Evolutionary conservation across 1,284 basidiomycete genomes (phyloP), one percentile per base, ranked within the genome.

Genomic region (Chiua sp.): DNA sequence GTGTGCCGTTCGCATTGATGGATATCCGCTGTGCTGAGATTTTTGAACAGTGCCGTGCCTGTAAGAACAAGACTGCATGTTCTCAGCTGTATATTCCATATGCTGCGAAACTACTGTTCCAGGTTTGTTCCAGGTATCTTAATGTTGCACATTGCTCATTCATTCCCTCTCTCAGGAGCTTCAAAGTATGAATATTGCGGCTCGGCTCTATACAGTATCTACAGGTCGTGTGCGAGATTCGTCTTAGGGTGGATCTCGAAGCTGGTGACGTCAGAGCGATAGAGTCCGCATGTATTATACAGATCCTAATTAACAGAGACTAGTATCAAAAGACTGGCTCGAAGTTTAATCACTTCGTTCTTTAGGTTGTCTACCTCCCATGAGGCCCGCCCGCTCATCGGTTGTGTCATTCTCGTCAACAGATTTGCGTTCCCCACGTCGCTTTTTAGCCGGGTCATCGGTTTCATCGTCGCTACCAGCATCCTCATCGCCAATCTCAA

Each of bases 31-130:
- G 26, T 48, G 30, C 54, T 56, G 46, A 57, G 15, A 32, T 51
- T 50, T 63, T 47, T 30, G n/a, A 37, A 51, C 54, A 87, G 82
- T 95, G 93, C 71, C 88, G 93, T 60, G 90, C 95, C 47, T 98
- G 96, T 78, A 92, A 95, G 72, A 98, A 98, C 81, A 96, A 96
- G 80, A 97, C 95, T 39, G 92, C 92, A 51, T 91, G 92, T 71
- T 96, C 93, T 58, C 94, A 96, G 68, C 76, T 96, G 23, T 94
- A 93, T 71, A 94, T 96, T 77, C 94, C 94, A 46, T 96, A 96
- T 72, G 94, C 94, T 18, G 93, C 93, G 22, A 97, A 97, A 76
- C 77, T 97, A 59, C 82, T 97, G 53, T 94, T 96, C 88, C 94
- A 96, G 86, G 90, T 91, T 69, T 56, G 80, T 71, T 56, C 42